Base-by-base conservation (phyloP, 192 early-diverging fungal species). In the Dispira simplex region DNA sequence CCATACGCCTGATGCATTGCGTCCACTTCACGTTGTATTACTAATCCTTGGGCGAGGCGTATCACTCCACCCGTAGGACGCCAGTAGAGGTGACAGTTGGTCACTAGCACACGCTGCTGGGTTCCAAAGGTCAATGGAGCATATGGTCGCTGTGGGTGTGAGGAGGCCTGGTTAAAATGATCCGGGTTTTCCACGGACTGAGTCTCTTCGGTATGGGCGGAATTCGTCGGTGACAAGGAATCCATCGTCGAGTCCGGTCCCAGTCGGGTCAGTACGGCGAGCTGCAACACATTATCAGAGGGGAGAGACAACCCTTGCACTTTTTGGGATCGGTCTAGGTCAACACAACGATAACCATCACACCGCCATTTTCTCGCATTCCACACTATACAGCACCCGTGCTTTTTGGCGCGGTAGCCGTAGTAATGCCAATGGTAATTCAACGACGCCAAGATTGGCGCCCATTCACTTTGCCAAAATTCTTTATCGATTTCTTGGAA, bases 401-500 rank as follows among this genome's bases (percentile, higher is more conserved):
- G 59, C 44, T 11, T 6, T 39, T 62, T 62, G 13, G 25, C 21
- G 28, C 13, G 58, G 25, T 27, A 27, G 14, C 58, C 58, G 44
- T 44, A 60, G 58, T 44, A 60, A 18, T 44, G 58, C 58, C 58
- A 60, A 13, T 27, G 28, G 58, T 60, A 60, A 18, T 21, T 44
- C 58, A 60, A 44, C 13, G 18, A 18, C 13, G 10, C 32, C 32
- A 60, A 4, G 1, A 60, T 0, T 11, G 58, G 58, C 27, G 27
- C 58, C 58, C 58, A 60, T 4, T 12, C 12, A 43, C 21, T 60
- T 32, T 13, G 32, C 58, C 58, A 60, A 12, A 43, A 14, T 14
- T 62, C 44, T 9, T 39, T 10, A 43, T 75, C 77, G 0, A 84
- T 74, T 28, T 84, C 82, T 54, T 84, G 82, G 20, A 84, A 64